Evolutionary conservation across 1,284 basidiomycete species (phyloP), one percentile per base, ranked within the genome.

Genomic region (Ganoderma sinense): DNA sequence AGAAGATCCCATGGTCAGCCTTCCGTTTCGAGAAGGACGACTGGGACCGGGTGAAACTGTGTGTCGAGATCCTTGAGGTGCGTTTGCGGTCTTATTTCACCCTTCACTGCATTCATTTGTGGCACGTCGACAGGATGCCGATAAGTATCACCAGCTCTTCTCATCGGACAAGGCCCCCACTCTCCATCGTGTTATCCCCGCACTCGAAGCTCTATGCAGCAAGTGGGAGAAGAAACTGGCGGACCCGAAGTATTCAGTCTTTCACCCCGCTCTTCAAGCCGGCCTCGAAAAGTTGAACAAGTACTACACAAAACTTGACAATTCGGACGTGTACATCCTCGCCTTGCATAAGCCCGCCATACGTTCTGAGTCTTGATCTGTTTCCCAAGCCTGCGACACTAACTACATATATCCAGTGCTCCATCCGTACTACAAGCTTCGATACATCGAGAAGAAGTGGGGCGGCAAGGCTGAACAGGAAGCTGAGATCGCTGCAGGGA

Each of bases 261-360:
- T 69, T 56, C 62, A 73, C 13, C 18, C 53, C 10, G 74, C 74
- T 0, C 59, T 79, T 10, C 7, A 70, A 14, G 65, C 60, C 33
- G 77, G 72, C 0, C 69, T 79, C 13, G 63, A 55, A 16, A 80
- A 78, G 66, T 53, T 80, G 0, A 29, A 43, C 14, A 79, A 80
- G 62, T 80, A 80, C 64, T 79, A 79, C 65, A 36, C 18, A 4
- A 68, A 70, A 36, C 70, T 80, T 40, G 76, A 78, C 60, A 56
- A 75, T 39, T 75, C 76, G 18, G 66, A 69, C 3, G 69, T 68
- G 0, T 80, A 73, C 67, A 65, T 77, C 11, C 66, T 78, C 7
- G 40, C 70, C 0, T 43, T 78, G n/a, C n/a, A 11, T 29, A 33
- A n/a, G 20, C n/a, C 18, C 1, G 4, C 18, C n/a, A 10, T 59